Conservation (phyloP, 1,139 yeast genomes). For the Geotrichum fermentans region DNA sequence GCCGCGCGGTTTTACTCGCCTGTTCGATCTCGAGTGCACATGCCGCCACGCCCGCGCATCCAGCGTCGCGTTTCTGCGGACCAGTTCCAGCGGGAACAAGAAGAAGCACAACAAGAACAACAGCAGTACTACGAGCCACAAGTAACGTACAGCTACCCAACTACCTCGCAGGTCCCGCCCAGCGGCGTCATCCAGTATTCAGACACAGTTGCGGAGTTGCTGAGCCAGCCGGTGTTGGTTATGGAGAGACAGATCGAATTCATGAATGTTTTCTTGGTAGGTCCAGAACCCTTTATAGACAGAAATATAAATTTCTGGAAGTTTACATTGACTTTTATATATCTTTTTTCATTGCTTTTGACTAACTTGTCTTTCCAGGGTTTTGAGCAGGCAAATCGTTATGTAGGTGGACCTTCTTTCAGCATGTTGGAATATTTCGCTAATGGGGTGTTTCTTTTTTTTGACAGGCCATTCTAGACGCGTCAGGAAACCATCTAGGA, state of each 20-base stretch:
- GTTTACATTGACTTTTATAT: background rate
- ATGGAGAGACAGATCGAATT: conserved; percentile 83
- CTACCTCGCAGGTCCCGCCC: conserved; percentile 9
- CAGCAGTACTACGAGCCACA: conserved; percentile 10
- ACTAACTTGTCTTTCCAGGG: conserved; percentile 40
- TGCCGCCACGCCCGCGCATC: conserved; percentile 20
- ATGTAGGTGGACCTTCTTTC: conserved; percentile 31
- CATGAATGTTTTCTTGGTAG: conserved; percentile 64
- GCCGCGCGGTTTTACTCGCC: conserved; percentile 19
- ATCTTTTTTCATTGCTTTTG: too few relatives aligned
- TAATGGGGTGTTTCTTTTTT: background rate
- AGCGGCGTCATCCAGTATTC: conserved; percentile 42
- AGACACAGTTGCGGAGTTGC: conserved; percentile 53
- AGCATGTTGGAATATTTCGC: background rate
- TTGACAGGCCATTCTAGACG: conserved; percentile 53
- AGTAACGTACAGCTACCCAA: conserved; percentile 17
- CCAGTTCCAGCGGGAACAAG: conserved; percentile 8
- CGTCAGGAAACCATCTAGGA: conserved; percentile 70
- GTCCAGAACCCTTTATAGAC: conserved; percentile 6
- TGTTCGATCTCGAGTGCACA: conserved; percentile 20
- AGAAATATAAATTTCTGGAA: background rate
- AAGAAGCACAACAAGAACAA: conserved; percentile 7
- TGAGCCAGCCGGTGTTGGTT: conserved; percentile 76
- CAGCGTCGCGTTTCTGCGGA: conserved; percentile 3
- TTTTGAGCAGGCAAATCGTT: conserved; percentile 84